Percentiles rank a stretch among this genome's conserved stretches.
phyloP scores from a whole-genome alignment of 768 basidiomycete genomes.

The Exsudoporus frostii region DNA sequence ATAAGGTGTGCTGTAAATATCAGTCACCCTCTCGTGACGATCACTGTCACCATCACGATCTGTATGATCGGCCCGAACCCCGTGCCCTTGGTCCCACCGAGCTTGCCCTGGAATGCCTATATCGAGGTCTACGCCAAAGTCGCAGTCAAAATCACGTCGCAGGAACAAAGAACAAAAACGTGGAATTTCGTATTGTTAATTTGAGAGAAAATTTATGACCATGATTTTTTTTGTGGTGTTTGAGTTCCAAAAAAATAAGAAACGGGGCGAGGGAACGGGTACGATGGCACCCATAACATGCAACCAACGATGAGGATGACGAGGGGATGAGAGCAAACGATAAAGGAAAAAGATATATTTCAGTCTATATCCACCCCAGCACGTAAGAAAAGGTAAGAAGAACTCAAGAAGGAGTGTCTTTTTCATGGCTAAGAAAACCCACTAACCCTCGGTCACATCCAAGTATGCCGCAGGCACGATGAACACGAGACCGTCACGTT shows the following conservation, averaged over 20 bases:
- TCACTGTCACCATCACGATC: conserved; percentile 3
- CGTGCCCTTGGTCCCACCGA: background rate
- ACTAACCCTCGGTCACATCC: conserved; percentile 90
- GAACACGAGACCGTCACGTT: conserved; percentile 79
- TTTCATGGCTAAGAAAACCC: conserved; percentile 30
- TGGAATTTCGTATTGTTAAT: conserved; percentile 15
- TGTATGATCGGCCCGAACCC: background rate
- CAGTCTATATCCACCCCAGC: conserved; percentile 64
- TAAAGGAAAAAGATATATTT: conserved; percentile 59
- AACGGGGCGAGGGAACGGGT: conserved; percentile 1
- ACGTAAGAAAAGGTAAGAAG: conserved; percentile 44
- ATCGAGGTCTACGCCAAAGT: conserved; percentile 5
- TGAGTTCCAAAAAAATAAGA: background rate
- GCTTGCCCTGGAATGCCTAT: background rate
- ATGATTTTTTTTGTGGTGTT: conserved; percentile 4
- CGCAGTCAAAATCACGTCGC: conserved; percentile 10
- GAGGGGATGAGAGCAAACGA: conserved; percentile 37
- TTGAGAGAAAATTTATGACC: background rate
- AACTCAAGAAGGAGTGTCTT: conserved; percentile 48
- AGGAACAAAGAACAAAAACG: conserved; percentile 3
- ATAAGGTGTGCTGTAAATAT: conserved; percentile 25
- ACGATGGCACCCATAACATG: conserved; percentile 11
- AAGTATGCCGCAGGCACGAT: conserved; percentile 92
- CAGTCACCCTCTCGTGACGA: conserved; percentile 6
- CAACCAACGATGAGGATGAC: conserved; percentile 10